phyloP scores from a whole-genome alignment of 2,329 filamentous ascomycete species.

The Paraphaeosphaeria sporulosa region DNA sequence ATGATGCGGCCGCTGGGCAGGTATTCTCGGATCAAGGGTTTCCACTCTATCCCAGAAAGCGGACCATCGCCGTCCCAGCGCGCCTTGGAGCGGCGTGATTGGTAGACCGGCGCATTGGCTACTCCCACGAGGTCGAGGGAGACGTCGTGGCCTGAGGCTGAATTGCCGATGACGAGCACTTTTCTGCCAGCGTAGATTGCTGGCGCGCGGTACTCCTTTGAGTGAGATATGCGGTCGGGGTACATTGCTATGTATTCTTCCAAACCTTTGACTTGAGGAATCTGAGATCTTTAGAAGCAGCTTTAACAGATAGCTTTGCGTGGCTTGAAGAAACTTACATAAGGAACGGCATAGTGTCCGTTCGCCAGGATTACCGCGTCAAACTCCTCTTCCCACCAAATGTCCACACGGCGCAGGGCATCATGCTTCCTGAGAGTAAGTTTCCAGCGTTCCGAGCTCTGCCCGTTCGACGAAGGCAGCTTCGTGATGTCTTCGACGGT shows the following conservation, averaged over 20 bases:
- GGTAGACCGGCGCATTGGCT: slow-evolving; percentile 56
- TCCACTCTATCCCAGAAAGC: slow-evolving; percentile 60
- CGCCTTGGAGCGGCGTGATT: slow-evolving; percentile 59
- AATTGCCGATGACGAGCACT: slow-evolving; percentile 41
- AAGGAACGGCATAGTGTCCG: slow-evolving; percentile 44
- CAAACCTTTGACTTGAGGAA: slow-evolving; percentile 58
- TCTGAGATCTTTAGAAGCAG: slow-evolving; percentile 32
- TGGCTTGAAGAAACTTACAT: slow-evolving; percentile 43
- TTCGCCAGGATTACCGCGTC: slow-evolving; percentile 45
- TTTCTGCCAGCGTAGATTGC: slow-evolving; percentile 21
- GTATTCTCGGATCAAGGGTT: slow-evolving; percentile 59
- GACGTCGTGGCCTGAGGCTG: slow-evolving; percentile 43
- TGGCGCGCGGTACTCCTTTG: slow-evolving; percentile 44
- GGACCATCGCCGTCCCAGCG: slow-evolving; percentile 61
- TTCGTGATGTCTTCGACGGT: slow-evolving; percentile 60
- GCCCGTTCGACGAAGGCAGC: slow-evolving; percentile 29
- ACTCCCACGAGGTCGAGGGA: slow-evolving; percentile 36
- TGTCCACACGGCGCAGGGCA: slow-evolving; percentile 52
- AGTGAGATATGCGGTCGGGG: slow-evolving; percentile 54
- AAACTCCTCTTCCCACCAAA: slow-evolving; percentile 64
- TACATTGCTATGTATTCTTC: slow-evolving; percentile 65
- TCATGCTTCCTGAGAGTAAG: slow-evolving; percentile 60
- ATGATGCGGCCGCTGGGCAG: slow-evolving; percentile 26
- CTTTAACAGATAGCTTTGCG: neutral
- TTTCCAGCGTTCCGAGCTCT: slow-evolving; percentile 49